Conservation (phyloP, 169 alveolate species). For the Plasmodium adleri region DNA sequence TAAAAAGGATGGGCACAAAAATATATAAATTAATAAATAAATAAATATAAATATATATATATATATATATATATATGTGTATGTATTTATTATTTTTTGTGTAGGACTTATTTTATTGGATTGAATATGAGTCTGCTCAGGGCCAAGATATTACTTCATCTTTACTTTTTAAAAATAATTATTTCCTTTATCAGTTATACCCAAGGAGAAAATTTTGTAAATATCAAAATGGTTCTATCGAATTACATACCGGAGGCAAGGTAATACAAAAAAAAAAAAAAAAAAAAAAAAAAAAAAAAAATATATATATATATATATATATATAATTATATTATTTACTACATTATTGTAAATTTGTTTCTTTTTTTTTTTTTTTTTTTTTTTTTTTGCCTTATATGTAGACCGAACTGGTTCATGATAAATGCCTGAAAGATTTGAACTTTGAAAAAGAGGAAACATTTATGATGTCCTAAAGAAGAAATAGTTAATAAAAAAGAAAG, state of each 20-base stretch:
- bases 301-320: slow-evolving; percentile 4
- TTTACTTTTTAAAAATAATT: slow-evolving; percentile 21
- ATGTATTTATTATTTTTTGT: background rate
- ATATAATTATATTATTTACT: background rate
- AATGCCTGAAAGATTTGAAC: slow-evolving; percentile 35
- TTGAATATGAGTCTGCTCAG: slow-evolving; percentile 50
- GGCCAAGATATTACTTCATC: slow-evolving; percentile 19
- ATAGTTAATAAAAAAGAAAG: background rate
- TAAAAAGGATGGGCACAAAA: background rate
- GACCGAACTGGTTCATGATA: slow-evolving; percentile 57
- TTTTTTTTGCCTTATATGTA: background rate
- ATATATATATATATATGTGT: background rate
- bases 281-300: background rate
- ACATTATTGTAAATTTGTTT: background rate
- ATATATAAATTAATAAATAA: background rate
- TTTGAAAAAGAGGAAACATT: slow-evolving; percentile 70
- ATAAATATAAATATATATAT: background rate
- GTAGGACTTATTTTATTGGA: slow-evolving; percentile 66
- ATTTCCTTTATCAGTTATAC: slow-evolving; percentile 35
- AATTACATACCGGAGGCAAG: slow-evolving; percentile 52
- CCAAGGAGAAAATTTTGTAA: slow-evolving; percentile 73
- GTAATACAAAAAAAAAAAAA: slow-evolving; percentile 8
- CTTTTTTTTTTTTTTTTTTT: background rate
- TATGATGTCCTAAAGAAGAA: slow-evolving; percentile 16
- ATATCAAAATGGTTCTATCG: slow-evolving; percentile 64